phyloP scores from a whole-genome alignment of 2,329 filamentous ascomycete species.

The Trichoderma brevicompactum region DNA sequence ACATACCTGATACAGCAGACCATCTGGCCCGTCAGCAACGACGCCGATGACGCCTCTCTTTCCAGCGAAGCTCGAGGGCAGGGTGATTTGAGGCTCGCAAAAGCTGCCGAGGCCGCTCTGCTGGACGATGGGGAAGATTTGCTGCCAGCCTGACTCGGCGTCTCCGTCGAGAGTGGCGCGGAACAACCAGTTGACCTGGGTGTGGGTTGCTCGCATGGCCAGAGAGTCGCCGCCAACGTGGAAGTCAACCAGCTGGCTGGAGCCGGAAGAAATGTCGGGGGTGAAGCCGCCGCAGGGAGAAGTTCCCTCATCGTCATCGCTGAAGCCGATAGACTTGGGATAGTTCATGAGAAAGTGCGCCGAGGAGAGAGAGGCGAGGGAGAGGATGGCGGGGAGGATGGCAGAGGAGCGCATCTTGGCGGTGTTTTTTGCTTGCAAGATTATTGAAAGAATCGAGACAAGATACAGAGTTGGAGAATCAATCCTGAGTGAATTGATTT shows the following conservation, averaged over 20 bases:
- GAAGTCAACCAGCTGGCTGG: slow-evolving; percentile 56
- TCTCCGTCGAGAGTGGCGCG: slow-evolving; percentile 58
- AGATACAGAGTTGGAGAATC: background rate
- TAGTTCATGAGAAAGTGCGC: slow-evolving; percentile 61
- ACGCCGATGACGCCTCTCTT: slow-evolving; percentile 60
- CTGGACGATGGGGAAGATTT: slow-evolving; percentile 57
- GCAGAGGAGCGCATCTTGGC: slow-evolving; percentile 44
- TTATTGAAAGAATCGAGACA: slow-evolving; percentile 1
- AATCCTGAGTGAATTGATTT: background rate
- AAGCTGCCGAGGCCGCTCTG: slow-evolving; percentile 60
- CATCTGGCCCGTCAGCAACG: slow-evolving; percentile 58
- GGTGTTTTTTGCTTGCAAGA: background rate
- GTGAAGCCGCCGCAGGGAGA: slow-evolving; percentile 61
- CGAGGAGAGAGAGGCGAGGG: slow-evolving; percentile 47
- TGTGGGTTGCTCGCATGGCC: slow-evolving; percentile 53
- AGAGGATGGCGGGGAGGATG: slow-evolving; percentile 43
- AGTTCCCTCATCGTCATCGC: slow-evolving; percentile 50
- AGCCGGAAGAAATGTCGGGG: slow-evolving; percentile 47
- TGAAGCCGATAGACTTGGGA: slow-evolving; percentile 53
- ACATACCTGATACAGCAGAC: slow-evolving; percentile 60
- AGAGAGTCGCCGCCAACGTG: slow-evolving; percentile 62
- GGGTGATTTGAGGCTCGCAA: slow-evolving; percentile 55
- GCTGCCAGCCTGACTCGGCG: slow-evolving; percentile 56
- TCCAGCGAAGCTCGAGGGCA: slow-evolving; percentile 57
- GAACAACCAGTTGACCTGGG: slow-evolving; percentile 60